Percentiles rank a stretch among this genome's conserved stretches.
phyloP scores from a whole-genome alignment of 2,329 filamentous ascomycete genomes.

The Trichoderma guizhouense region DNA sequence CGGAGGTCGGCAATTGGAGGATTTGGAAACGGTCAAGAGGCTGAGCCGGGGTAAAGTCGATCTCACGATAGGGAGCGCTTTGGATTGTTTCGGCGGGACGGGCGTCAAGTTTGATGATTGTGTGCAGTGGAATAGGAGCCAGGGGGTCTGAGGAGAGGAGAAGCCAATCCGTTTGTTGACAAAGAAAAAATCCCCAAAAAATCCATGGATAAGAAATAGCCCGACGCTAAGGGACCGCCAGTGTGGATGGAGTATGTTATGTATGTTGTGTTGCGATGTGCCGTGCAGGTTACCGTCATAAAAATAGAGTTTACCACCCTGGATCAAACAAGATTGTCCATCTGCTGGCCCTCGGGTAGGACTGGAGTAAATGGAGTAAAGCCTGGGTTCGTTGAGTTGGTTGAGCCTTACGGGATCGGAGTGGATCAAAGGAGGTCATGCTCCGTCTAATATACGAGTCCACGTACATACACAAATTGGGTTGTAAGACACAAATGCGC shows the following conservation, averaged over 20 bases:
- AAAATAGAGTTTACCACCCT: not conserved
- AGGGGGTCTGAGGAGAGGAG: slow-evolving; percentile 24
- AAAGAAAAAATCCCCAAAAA: not conserved
- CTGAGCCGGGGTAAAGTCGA: slow-evolving; percentile 82
- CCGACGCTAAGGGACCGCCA: not conserved
- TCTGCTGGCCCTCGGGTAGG: not conserved
- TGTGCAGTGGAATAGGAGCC: slow-evolving; percentile 73
- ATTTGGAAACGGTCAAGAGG: slow-evolving; percentile 76
- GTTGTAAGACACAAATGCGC: slow-evolving; percentile 11
- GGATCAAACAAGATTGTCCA: slow-evolving; percentile 10
- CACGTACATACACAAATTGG: not conserved
- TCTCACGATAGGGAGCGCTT: slow-evolving; percentile 90
- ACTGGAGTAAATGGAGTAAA: not conserved
- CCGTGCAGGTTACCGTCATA: not conserved
- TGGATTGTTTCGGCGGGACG: slow-evolving; percentile 91
- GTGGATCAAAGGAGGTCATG: slow-evolving; percentile 7
- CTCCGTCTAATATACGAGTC: not conserved
- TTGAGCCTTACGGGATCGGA: not conserved
- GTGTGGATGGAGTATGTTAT: not conserved
- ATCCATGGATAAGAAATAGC: not conserved
- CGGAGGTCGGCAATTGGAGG: slow-evolving; percentile 77
- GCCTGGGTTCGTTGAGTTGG: not conserved
- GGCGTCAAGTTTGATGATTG: slow-evolving; percentile 88
- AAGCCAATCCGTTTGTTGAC: slow-evolving; percentile 2
- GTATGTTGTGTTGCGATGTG: not conserved